These are phyloP conservation scores for Cardamine occulta DNA, from an alignment of 345 rosid genomes.

Conservation along the genomic window DNA sequence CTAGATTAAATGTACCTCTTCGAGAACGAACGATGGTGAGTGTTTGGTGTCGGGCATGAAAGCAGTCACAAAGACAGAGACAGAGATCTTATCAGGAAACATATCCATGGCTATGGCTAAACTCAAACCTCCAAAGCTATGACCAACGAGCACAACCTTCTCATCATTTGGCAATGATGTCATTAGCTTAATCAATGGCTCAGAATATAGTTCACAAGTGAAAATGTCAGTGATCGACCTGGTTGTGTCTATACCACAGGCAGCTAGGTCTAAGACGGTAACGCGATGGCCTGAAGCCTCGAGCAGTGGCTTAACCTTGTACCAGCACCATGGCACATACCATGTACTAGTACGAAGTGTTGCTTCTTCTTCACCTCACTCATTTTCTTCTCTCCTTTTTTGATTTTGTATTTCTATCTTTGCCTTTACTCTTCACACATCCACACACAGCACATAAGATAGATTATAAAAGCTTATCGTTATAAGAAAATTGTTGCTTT, in stretches of 20 bases:
- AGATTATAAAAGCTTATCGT: neutral
- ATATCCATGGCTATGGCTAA: conserved; percentile 52
- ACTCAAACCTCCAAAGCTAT: conserved; percentile 53
- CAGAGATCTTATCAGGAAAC: conserved; percentile 39
- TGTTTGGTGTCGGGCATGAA: conserved; percentile 44
- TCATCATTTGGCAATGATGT: conserved; percentile 42
- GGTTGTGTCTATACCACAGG: conserved; percentile 49
- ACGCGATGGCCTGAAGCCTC: conserved; percentile 57
- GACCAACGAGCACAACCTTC: conserved; percentile 68
- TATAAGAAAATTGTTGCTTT: neutral
- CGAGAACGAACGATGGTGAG: conserved; percentile 28
- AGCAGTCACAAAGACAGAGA: conserved; percentile 37
- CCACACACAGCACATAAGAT: neutral
- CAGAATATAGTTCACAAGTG: conserved; percentile 47
- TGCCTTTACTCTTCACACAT: neutral
- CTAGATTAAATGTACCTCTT: neutral
- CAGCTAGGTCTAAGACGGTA: conserved; percentile 55
- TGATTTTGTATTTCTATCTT: neutral
- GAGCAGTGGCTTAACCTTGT: conserved; percentile 59
- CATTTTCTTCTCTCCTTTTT: conserved; percentile 23
- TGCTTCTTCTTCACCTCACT: conserved; percentile 28
- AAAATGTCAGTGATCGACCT: conserved; percentile 49
- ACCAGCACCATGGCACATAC: conserved; percentile 66
- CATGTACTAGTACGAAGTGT: conserved; percentile 68
- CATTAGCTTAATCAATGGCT: conserved; percentile 49